Evolutionary conservation across 371 early-diverging fungal species (phyloP).

Genomic region (Mucor irregularis): DNA sequence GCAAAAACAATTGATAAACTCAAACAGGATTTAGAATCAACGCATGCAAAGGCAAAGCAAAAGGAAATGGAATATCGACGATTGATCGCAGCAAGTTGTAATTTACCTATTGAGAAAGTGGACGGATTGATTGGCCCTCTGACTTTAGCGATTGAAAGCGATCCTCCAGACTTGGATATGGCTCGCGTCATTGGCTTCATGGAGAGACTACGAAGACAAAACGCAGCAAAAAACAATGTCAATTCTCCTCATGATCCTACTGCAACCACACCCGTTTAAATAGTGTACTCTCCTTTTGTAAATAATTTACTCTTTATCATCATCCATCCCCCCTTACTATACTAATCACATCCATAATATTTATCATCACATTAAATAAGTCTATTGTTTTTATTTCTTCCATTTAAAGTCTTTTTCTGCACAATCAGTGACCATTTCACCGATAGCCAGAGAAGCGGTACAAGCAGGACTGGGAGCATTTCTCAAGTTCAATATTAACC

Average conservation of each 20-base stretch:
- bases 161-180: constrained; percentile 60
- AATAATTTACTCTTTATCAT: background rate
- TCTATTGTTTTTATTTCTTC: constrained; percentile 6
- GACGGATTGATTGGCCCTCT: constrained; percentile 65
- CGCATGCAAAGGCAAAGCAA: constrained; percentile 30
- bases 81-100: constrained; percentile 73
- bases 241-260: constrained; percentile 6
- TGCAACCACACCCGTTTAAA: constrained; percentile 6
- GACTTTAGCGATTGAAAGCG: constrained; percentile 71
- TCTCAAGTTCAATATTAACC: constrained; percentile 36
- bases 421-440: constrained; percentile 33
- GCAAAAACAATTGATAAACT: constrained; percentile 46
- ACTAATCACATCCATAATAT: background rate
- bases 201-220: constrained; percentile 48
- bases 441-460: constrained; percentile 43
- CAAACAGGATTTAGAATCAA: constrained; percentile 33
- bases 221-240: too few relatives aligned
- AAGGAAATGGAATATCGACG: constrained; percentile 51
- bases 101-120: constrained; percentile 63
- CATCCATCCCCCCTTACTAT: background rate
- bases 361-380: background rate
- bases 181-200: constrained; percentile 55
- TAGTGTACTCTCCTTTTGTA: background rate
- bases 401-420: constrained; percentile 41
- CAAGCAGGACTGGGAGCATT: constrained; percentile 48